Conservation (phyloP, 2,329 filamentous ascomycete genomes). For the Aspergillus viridinutans region DNA sequence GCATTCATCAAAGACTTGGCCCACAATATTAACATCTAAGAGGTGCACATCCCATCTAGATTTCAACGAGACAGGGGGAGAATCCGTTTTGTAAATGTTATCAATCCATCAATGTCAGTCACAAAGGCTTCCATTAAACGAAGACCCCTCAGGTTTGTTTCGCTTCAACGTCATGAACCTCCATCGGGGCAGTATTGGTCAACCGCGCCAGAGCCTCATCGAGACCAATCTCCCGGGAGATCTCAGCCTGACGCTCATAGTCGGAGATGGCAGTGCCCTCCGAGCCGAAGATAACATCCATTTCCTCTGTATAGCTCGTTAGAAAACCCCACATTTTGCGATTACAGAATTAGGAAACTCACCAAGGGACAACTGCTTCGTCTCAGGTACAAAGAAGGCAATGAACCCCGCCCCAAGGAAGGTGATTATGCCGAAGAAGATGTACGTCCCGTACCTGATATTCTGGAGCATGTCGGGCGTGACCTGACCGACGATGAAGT, state of each 20-base stretch:
- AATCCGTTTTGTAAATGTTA: not conserved
- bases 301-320: constrained; percentile 39
- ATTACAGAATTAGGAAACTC: not conserved
- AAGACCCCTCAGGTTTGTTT: not conserved
- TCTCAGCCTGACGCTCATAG: constrained; percentile 65
- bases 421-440: constrained; percentile 65
- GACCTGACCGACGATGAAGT: constrained; percentile 63
- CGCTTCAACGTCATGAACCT: not conserved
- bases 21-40: not conserved
- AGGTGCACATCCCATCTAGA: no score
- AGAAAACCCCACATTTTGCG: not conserved
- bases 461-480: constrained; percentile 63
- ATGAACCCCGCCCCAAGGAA: constrained; percentile 57
- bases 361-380: constrained; percentile 33
- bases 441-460: constrained; percentile 67
- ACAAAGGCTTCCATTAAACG: not conserved
- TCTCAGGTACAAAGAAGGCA: constrained; percentile 50
- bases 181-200: not conserved
- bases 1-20: not conserved
- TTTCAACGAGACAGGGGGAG: no score
- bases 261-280: constrained; percentile 65
- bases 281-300: constrained; percentile 64
- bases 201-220: constrained; percentile 21
- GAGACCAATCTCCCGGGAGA: constrained; percentile 65
- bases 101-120: not conserved